Conservation (phyloP, 345 rosid species). For the Aegle marmelos region DNA sequence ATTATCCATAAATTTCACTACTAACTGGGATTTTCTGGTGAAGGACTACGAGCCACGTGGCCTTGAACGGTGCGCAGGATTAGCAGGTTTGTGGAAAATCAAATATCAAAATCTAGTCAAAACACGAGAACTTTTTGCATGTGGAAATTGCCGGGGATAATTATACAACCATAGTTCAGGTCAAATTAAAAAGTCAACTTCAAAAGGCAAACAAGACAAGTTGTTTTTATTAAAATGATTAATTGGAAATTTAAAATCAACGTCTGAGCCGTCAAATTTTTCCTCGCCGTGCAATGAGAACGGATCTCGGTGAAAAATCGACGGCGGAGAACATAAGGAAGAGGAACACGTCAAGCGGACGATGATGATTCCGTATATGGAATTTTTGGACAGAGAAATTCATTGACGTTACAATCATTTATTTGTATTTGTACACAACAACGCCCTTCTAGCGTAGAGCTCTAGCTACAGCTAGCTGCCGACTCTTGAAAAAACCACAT, state of each 20-base stretch:
- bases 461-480: neutral
- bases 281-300: neutral
- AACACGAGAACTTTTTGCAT: neutral
- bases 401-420: too few species aligned
- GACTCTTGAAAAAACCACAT: neutral
- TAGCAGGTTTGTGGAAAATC: neutral
- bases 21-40: neutral
- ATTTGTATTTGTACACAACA: neutral
- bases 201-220: constrained; percentile 5
- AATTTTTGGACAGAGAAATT: constrained; percentile 5
- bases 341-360: constrained; percentile 13
- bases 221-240: neutral
- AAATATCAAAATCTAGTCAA: neutral
- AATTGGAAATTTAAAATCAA: neutral
- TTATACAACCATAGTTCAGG: neutral
- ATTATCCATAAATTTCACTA: neutral
- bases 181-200: constrained; percentile 17
- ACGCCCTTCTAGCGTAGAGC: neutral
- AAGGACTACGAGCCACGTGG: neutral
- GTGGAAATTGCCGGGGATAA: neutral
- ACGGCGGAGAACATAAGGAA: constrained; percentile 18
- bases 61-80: neutral
- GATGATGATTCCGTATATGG: constrained; percentile 9
- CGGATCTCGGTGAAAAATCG: neutral
- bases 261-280: constrained; percentile 19